These are phyloP conservation scores for Sistotremastrum niveocremeum DNA, from an alignment of 768 basidiomycete genomes.

Conservation along the genomic window DNA sequence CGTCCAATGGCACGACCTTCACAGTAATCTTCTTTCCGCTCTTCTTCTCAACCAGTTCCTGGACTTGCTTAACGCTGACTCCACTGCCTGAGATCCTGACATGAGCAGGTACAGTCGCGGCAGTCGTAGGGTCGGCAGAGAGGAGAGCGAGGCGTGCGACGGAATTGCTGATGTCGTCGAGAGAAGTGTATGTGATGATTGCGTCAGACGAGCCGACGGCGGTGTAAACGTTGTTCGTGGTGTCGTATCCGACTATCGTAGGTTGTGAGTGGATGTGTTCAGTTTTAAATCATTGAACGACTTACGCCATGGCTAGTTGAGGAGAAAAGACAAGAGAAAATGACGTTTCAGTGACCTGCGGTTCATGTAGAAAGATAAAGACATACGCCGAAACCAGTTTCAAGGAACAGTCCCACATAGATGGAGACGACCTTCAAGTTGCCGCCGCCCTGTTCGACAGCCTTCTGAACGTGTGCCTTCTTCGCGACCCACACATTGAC, in stretches of 20 bases:
- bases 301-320: not conserved
- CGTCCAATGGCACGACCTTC: too few relatives aligned
- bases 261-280: not conserved
- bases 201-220: not conserved
- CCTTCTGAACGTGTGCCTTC: slow-evolving; percentile 1
- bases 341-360: not conserved
- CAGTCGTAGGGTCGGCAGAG: too few relatives aligned
- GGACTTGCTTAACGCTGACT: too few relatives aligned
- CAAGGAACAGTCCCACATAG: slow-evolving; percentile 9
- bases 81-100: too few relatives aligned
- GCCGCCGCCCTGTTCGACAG: not conserved
- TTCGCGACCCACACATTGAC: not conserved
- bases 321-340: not conserved
- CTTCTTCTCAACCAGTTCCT: too few relatives aligned
- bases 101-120: too few relatives aligned
- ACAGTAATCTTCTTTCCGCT: too few relatives aligned
- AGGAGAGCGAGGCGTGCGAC: too few relatives aligned
- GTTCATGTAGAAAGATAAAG: not conserved
- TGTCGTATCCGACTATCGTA: not conserved
- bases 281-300: not conserved
- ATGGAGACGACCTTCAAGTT: slow-evolving; percentile 10
- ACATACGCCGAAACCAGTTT: slow-evolving; percentile 6
- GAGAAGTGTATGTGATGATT: not conserved
- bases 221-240: not conserved
- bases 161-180: not conserved